Evolutionary conservation across 768 basidiomycete genomes (phyloP).

Genomic region (Psilocybe cyanescens): DNA sequence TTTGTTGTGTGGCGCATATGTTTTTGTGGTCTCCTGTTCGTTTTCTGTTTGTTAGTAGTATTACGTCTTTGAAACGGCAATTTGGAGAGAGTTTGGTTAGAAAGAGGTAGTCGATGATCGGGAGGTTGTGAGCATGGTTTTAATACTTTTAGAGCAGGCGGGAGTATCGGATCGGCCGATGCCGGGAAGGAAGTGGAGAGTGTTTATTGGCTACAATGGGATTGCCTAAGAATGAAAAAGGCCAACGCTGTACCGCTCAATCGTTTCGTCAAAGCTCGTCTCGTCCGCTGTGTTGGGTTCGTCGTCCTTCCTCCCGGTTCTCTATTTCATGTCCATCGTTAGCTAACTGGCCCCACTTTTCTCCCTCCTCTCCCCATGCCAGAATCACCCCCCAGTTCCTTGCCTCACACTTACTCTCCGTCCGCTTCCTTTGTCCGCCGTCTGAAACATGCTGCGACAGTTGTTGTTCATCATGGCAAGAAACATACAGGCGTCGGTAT

Average conservation of each 20-base stretch:
- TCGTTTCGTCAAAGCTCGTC: conserved; percentile 38
- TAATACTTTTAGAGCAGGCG: conserved; percentile 5
- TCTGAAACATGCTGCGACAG: conserved; percentile 33
- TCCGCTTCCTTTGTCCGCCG: conserved; percentile 20
- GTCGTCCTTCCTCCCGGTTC: conserved; percentile 34
- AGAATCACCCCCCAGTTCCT: conserved; percentile 18
- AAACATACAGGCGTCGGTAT: conserved; percentile 84
- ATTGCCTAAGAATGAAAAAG: conserved; percentile 22
- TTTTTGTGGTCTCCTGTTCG: neutral
- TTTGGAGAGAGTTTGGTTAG: neutral
- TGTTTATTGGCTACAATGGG: conserved; percentile 18
- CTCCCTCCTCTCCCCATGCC: conserved; percentile 30
- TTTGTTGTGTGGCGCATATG: neutral
- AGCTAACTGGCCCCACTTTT: conserved; percentile 19
- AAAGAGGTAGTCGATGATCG: neutral
- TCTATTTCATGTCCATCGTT: conserved; percentile 27
- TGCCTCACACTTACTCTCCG: conserved; percentile 5
- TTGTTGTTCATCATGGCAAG: conserved; percentile 52
- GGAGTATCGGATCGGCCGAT: conserved; percentile 21
- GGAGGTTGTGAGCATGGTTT: neutral
- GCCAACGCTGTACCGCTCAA: conserved; percentile 38
- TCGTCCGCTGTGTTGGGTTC: conserved; percentile 44
- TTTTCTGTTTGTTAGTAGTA: neutral
- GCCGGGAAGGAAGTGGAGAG: conserved; percentile 15
- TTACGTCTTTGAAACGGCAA: neutral